These are phyloP conservation scores for Cyberlindnera amylophila DNA, from an alignment of 805 yeast genomes.

Conservation along the genomic window DNA sequence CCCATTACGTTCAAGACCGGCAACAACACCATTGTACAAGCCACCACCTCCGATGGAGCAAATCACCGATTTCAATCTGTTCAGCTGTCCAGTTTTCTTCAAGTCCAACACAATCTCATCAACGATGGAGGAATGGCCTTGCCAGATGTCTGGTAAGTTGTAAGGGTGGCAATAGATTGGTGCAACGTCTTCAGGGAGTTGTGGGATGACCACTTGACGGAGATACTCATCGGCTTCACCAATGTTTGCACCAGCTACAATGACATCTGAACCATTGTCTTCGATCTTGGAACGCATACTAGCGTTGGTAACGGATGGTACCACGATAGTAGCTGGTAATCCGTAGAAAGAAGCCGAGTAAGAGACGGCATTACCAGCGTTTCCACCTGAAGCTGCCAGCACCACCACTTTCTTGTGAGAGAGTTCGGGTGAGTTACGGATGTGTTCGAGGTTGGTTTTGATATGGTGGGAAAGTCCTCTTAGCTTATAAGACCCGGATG, in stretches of 20 bases:
- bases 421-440: conserved; percentile 21
- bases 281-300: conserved; percentile 44
- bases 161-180: conserved; percentile 55
- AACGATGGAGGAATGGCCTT: conserved; percentile 47
- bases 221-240: conserved; percentile 49
- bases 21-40: conserved; percentile 46
- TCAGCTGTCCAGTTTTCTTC: conserved; percentile 21
- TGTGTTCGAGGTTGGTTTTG: conserved; percentile 29
- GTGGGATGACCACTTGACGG: conserved; percentile 28
- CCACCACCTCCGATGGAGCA: conserved; percentile 62
- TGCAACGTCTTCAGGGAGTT: conserved; percentile 21
- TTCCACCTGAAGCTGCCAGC: conserved; percentile 53
- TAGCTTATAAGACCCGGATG: conserved; percentile 54
- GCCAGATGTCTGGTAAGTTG: conserved; percentile 48
- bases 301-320: conserved; percentile 47
- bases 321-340: conserved; percentile 50
- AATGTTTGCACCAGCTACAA: conserved; percentile 43
- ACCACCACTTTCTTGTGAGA: conserved; percentile 35
- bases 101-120: conserved; percentile 38
- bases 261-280: conserved; percentile 47
- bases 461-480: conserved; percentile 52
- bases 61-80: conserved; percentile 40
- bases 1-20: conserved; percentile 38
- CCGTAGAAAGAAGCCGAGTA: conserved; percentile 37
- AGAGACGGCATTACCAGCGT: conserved; percentile 54